These are phyloP conservation scores for Vitis rotundifolia DNA, from an alignment of 164 flowering plant species.

Conservation along the genomic window DNA sequence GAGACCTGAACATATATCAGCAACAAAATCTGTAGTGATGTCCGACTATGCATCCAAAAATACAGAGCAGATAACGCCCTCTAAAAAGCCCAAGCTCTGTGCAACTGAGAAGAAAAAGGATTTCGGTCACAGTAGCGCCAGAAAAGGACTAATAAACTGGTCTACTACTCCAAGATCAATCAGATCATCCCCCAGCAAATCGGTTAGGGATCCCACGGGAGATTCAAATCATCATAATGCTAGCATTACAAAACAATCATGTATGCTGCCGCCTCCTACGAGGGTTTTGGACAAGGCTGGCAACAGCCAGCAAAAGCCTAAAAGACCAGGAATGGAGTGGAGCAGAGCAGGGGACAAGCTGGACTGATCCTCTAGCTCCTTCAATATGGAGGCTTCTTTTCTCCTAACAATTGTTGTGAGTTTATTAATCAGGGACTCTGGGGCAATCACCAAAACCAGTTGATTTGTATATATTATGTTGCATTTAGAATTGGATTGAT, in stretches of 20 bases:
- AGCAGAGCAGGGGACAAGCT: conserved; percentile 34
- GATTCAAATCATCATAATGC: conserved; percentile 33
- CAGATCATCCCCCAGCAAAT: conserved; percentile 55
- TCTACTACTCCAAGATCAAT: conserved; percentile 50
- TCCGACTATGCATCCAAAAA: conserved; percentile 14
- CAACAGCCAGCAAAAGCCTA: conserved; percentile 43
- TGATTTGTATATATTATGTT: conserved; percentile 22
- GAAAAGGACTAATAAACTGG: conserved; percentile 44
- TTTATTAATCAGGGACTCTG: background rate
- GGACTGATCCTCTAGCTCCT: conserved; percentile 6
- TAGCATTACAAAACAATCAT: conserved; percentile 31
- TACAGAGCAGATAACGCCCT: conserved; percentile 25
- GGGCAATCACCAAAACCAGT: background rate
- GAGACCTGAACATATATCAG: conserved; percentile 29
- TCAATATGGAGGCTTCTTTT: background rate
- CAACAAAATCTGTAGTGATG: conserved; percentile 15
- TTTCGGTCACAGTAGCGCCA: conserved; percentile 18
- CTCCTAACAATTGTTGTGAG: conserved; percentile 1
- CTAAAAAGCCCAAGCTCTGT: conserved; percentile 52
- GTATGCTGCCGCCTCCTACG: conserved; percentile 40
- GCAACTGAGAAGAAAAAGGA: conserved; percentile 32
- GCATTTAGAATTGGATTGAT: conserved; percentile 8
- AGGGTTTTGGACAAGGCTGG: conserved; percentile 33
- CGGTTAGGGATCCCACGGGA: conserved; percentile 30
- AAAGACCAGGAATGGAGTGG: conserved; percentile 48